Evolutionary conservation across 495 filamentous ascomycete genomes (phyloP).

Genomic region (Aspergillus affinis): DNA sequence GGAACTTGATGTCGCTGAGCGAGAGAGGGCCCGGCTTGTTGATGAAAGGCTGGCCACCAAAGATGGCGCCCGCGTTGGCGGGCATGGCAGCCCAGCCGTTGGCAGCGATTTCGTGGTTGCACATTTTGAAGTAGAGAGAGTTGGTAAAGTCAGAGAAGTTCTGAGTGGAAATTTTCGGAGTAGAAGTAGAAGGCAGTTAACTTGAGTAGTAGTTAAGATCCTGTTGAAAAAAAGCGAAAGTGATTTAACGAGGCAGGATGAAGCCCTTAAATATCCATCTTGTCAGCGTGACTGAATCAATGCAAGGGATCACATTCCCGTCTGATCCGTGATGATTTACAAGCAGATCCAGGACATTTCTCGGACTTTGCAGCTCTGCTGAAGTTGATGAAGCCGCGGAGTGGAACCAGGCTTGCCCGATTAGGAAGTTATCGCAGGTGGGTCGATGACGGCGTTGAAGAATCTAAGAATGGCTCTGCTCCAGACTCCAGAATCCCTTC

Average conservation of each 20-base stretch:
- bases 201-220: background rate
- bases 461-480: no score
- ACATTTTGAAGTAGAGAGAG: conserved; percentile 15
- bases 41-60: conserved; percentile 23
- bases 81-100: conserved; percentile 32
- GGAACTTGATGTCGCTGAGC: conserved; percentile 25
- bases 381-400: no score
- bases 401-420: conserved; percentile 4
- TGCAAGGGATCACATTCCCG: no score
- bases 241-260: background rate
- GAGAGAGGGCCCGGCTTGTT: conserved; percentile 15
- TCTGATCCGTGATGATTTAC: background rate
- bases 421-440: conserved; percentile 12
- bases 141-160: background rate
- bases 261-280: background rate
- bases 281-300: no score
- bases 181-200: background rate
- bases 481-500: no score
- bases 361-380: background rate
- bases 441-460: background rate
- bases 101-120: conserved; percentile 22
- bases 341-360: background rate
- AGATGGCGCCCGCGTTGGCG: conserved; percentile 29
- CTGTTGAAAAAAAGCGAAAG: background rate
- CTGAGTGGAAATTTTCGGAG: background rate